Conservation (phyloP, 2,329 filamentous ascomycete genomes). For the Fonsecaea pedrosoi region DNA sequence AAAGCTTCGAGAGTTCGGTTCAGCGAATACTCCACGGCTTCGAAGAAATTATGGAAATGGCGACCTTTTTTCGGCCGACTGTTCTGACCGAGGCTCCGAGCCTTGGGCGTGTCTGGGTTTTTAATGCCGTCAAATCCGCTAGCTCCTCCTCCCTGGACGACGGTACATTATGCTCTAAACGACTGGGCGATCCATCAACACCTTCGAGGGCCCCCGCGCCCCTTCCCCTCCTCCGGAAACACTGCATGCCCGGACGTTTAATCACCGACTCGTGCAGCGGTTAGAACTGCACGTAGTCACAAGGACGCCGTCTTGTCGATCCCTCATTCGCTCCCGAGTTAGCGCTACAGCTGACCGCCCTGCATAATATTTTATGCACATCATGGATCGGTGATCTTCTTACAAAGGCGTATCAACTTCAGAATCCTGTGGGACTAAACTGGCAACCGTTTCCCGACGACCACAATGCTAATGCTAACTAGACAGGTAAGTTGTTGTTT, state of each 20-base stretch:
- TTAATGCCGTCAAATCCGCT: constrained; percentile 15
- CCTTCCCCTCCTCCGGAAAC: neutral
- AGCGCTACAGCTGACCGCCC: neutral
- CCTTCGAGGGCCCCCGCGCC: neutral
- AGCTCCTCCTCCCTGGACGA: neutral
- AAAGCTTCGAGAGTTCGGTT: neutral
- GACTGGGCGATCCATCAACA: neutral
- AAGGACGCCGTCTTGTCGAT: constrained; percentile 13
- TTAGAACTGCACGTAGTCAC: constrained; percentile 21
- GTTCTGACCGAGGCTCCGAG: constrained; percentile 17
- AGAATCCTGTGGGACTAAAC: neutral
- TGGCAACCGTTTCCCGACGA: neutral
- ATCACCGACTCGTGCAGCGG: constrained; percentile 2
- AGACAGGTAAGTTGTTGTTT: neutral
- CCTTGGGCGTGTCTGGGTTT: neutral
- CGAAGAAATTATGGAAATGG: constrained; percentile 1
- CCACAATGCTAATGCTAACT: neutral
- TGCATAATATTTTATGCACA: constrained; percentile 20
- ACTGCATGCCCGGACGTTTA: neutral
- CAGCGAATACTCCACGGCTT: constrained; percentile 2
- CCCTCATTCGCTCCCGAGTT: constrained; percentile 3
- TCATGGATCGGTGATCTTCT: constrained; percentile 1
- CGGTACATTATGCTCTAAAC: too few relatives aligned
- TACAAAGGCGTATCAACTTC: neutral
- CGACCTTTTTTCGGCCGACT: constrained; percentile 18